A percentile compares a stretch with the other conserved stretches of the same genome.
Evolutionary conservation across 2,329 filamentous ascomycete genomes (phyloP).

Genomic region (Exserohilum rostratum): DNA sequence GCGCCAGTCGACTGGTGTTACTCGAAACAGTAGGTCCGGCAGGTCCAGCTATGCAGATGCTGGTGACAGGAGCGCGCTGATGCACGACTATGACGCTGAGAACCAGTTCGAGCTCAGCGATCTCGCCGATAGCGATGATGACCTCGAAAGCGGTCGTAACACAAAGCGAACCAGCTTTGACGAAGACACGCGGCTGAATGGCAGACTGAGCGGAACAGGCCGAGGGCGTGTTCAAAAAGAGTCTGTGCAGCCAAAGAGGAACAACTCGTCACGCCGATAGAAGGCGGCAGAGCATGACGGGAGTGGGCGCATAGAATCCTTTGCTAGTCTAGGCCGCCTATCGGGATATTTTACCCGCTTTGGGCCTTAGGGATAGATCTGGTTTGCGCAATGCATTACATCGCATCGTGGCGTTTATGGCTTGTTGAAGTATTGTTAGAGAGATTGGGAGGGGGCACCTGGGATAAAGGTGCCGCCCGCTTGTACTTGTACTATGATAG

Average conservation of each 20-base stretch:
- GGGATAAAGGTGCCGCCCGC: slow-evolving; percentile 8
- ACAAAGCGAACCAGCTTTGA: slow-evolving; percentile 20
- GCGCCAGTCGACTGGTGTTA: slow-evolving; percentile 54
- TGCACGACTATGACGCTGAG: slow-evolving; percentile 88
- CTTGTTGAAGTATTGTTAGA: slow-evolving; percentile 7
- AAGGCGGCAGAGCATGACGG: not conserved
- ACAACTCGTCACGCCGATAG: slow-evolving; percentile 26
- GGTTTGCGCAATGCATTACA: slow-evolving; percentile 3
- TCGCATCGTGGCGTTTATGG: slow-evolving; percentile 22
- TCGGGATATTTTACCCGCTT: not conserved
- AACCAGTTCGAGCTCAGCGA: slow-evolving; percentile 75
- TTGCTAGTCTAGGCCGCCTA: not conserved
- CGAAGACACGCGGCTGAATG: slow-evolving; percentile 19
- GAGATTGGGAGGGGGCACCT: slow-evolving; percentile 4
- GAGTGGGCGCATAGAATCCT: slow-evolving; percentile 1
- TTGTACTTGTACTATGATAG: slow-evolving; percentile 23
- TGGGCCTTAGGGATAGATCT: slow-evolving; percentile 2
- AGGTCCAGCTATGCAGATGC: slow-evolving; percentile 22
- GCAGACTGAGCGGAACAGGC: slow-evolving; percentile 34
- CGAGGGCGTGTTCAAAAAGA: slow-evolving; percentile 40
- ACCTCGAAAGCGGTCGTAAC: slow-evolving; percentile 37
- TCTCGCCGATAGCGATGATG: slow-evolving; percentile 65
- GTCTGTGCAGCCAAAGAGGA: slow-evolving; percentile 31
- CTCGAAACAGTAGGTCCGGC: slow-evolving; percentile 12
- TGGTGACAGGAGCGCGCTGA: slow-evolving; percentile 78